A percentile compares a stretch with the other conserved stretches of the same genome.
These are phyloP conservation scores for Claviceps sp. DNA, from an alignment of 2,329 filamentous ascomycete species.

Conservation along the genomic window DNA sequence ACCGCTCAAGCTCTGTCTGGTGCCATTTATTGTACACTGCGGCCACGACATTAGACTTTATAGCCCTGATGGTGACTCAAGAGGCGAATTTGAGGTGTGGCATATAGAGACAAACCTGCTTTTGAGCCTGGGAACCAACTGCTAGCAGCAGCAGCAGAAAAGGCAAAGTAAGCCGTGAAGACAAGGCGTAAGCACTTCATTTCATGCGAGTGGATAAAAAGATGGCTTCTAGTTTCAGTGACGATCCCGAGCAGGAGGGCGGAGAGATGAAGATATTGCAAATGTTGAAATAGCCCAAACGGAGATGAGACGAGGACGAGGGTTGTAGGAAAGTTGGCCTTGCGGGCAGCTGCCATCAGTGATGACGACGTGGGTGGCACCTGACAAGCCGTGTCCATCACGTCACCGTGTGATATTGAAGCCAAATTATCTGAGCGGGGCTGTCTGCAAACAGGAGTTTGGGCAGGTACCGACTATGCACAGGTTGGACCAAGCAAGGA, in stretches of 20 bases:
- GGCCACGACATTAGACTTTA: not conserved
- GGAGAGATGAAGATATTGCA: not conserved
- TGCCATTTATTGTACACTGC: constrained; percentile 98
- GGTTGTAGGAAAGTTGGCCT: not conserved
- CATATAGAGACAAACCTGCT: constrained; percentile 46
- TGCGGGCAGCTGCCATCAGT: not conserved
- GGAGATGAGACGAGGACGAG: not conserved
- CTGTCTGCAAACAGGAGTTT: not conserved
- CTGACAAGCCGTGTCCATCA: constrained; percentile 6
- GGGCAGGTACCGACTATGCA: not conserved
- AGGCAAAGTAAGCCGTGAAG: constrained; percentile 58
- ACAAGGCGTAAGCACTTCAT: constrained; percentile 71
- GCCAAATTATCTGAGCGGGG: not conserved
- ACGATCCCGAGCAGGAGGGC: not conserved
- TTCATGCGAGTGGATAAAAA: constrained; percentile 14
- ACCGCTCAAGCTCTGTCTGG: constrained; percentile 91
- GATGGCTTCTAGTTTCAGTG: not conserved
- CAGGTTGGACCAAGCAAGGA: not conserved
- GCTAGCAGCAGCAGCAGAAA: constrained; percentile 56
- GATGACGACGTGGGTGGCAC: constrained; percentile 1
- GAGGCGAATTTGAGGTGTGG: too few species aligned
- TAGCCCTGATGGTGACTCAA: not conserved
- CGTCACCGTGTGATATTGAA: constrained; percentile 5
- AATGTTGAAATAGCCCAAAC: not conserved
- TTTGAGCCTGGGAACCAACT: constrained; percentile 68